Conservation (phyloP, 257 asterid species). For the Ilex asprella region DNA sequence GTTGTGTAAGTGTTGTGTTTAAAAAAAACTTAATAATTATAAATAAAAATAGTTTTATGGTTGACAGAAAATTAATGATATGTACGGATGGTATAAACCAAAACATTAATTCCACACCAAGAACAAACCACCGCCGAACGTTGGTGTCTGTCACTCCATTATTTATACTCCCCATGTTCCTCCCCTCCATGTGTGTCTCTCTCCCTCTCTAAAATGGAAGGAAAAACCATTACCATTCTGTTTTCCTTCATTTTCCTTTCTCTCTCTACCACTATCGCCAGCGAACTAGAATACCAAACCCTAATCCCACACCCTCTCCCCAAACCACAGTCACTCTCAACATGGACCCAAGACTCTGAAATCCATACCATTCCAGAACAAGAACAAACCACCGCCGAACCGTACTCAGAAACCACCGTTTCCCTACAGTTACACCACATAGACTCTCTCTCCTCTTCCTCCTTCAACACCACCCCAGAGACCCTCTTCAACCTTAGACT, state of each 20-base stretch:
- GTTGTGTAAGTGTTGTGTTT: no score
- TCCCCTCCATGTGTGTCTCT: not conserved
- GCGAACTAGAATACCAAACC: not conserved
- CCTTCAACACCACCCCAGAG: not conserved
- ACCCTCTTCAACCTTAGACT: not conserved
- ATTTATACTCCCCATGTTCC: not conserved
- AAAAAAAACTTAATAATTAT: no score
- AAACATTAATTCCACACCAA: no score
- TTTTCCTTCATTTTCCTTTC: not conserved
- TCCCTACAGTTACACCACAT: not conserved
- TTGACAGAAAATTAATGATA: no score
- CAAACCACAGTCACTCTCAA: not conserved
- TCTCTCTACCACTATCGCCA: not conserved
- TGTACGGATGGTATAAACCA: no score
- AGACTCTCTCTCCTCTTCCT: not conserved
- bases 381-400: not conserved
- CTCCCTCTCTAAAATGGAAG: not conserved
- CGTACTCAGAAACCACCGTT: not conserved
- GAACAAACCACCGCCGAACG: no score
- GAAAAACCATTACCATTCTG: not conserved
- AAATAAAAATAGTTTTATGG: no score
- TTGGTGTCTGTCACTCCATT: not conserved
- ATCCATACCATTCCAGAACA: not conserved
- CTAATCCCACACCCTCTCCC: not conserved
- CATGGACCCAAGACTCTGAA: not conserved